Conservation (phyloP, 83 land plant species). For the Picea abies region DNA sequence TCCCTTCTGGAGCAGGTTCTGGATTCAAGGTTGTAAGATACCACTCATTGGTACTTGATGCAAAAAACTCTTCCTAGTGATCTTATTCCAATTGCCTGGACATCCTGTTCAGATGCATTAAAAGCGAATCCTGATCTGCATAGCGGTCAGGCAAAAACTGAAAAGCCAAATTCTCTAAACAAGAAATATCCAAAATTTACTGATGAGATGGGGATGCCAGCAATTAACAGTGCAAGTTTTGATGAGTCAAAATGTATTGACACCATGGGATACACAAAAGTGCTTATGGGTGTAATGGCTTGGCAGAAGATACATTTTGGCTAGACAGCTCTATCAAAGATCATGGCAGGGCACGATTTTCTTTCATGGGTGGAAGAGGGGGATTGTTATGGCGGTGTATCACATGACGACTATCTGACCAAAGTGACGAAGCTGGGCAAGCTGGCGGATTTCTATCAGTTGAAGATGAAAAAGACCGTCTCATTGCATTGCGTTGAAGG, state of each 20-base stretch:
- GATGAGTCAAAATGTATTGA: conserved; percentile 8
- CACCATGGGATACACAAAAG: conserved; percentile 6
- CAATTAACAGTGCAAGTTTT: background rate
- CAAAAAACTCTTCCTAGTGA: conserved; percentile 72
- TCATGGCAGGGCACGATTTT: conserved; percentile 84
- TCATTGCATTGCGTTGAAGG: too few species aligned
- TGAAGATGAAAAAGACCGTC: conserved; percentile 46
- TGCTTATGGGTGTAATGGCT: conserved; percentile 79
- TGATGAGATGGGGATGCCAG: background rate
- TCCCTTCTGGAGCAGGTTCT: conserved; percentile 91
- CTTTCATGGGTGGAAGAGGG: conserved; percentile 97
- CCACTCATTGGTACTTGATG: conserved; percentile 88
- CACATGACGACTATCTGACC: conserved; percentile 41
- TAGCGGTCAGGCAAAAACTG: background rate
- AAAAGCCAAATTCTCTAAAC: background rate
- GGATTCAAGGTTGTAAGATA: conserved; percentile 99
- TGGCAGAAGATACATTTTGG: conserved; percentile 91
- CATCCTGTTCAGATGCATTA: conserved; percentile 39
- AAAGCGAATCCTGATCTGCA: background rate
- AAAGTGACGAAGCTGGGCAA: conserved; percentile 23
- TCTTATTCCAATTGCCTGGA: conserved; percentile 95
- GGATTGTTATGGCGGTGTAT: conserved; percentile 85
- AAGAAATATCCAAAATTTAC: background rate
- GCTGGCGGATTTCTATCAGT: conserved; percentile 47
- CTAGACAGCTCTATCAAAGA: conserved; percentile 88